Base-by-base conservation (phyloP, 1,284 basidiomycete species). In the Thelephora terrestris region DNA sequence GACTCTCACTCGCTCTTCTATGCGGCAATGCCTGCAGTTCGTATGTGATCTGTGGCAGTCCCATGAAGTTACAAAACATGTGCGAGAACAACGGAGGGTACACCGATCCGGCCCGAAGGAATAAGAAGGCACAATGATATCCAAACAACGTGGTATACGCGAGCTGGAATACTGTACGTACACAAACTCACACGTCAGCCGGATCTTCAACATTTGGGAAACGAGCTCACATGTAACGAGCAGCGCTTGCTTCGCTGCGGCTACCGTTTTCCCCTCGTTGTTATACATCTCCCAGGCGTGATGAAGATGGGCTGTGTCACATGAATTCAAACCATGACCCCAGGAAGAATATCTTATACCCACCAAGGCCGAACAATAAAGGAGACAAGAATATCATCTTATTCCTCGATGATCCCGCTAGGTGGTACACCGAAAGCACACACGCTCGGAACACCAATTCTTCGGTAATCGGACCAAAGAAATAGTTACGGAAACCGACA, bases 61-160 rank as follows among this genome's bases (percentile, higher is more conserved):
- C 94, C 91, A 97, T 94, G 42, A 87, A 61, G 61, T 99, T 99
- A 71, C 95, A 98, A 60, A 93, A 92, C 3, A 87, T 69, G 64
- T 99, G 95, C 0, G 89, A 78, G 27, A 75, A 64, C 47, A 92
- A 71, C 0, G 90, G 73, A 0, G 79, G 74, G 21, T 75, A 59
- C 45, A 81, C 66, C 50, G 75, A 76, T 60, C 82, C 81, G 2
- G 91, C 89, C 43, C 88, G 77, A 2, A 97, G 70, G 66, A 91
- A 93, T 24, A 97, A 71, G 62, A 82, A 96, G 6, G 89, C 78
- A 17, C 84, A 85, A 64, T 88, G 89, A 69, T 87, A 91, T 4
- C 95, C 95, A 56, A 98, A 99, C 7, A 97, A 59, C 4, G 85
- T 90, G 0, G 95, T 98, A 64, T 97, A 98, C 1, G 70, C 62